A percentile compares a stretch with the other conserved stretches of the same genome.
Evolutionary conservation across 176 grass and related monocot genomes (phyloP).

Genomic region (Microstegium vimineum): DNA sequence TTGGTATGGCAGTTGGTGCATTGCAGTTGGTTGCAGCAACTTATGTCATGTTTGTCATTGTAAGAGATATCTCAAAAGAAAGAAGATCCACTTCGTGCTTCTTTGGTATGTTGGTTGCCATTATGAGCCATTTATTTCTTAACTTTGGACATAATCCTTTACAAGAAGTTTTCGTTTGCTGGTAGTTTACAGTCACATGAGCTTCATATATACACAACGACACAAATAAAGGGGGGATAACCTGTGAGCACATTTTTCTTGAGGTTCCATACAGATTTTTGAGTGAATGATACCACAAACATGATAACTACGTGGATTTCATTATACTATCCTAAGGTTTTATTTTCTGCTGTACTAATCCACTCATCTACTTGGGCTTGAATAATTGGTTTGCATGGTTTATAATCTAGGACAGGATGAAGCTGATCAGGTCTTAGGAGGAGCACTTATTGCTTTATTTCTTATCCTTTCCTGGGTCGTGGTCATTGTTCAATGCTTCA

Average conservation of each 20-base stretch:
- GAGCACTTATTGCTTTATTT: conserved; percentile 59
- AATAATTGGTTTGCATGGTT: conserved; percentile 39
- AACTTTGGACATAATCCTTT: background rate
- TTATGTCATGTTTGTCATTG: conserved; percentile 68
- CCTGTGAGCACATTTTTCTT: background rate
- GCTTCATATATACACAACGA: background rate
- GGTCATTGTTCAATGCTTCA: conserved; percentile 81
- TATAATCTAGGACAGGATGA: conserved; percentile 75
- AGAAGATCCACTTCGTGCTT: conserved; percentile 57
- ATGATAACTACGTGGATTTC: background rate
- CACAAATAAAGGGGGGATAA: background rate
- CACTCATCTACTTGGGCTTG: conserved; percentile 14
- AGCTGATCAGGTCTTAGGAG: conserved; percentile 48
- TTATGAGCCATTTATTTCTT: background rate
- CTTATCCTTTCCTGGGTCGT: conserved; percentile 77
- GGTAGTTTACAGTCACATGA: background rate
- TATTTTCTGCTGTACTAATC: conserved; percentile 11
- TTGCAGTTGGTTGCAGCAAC: conserved; percentile 69
- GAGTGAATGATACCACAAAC: background rate
- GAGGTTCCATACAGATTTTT: background rate
- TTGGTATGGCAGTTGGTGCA: conserved; percentile 72
- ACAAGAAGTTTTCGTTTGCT: background rate
- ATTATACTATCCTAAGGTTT: background rate
- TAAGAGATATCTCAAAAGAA: conserved; percentile 57
- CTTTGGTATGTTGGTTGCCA: conserved; percentile 65